These are phyloP conservation scores for Phytophthora fragariae DNA, from an alignment of 352 stramenopile genomes.

Conservation along the genomic window DNA sequence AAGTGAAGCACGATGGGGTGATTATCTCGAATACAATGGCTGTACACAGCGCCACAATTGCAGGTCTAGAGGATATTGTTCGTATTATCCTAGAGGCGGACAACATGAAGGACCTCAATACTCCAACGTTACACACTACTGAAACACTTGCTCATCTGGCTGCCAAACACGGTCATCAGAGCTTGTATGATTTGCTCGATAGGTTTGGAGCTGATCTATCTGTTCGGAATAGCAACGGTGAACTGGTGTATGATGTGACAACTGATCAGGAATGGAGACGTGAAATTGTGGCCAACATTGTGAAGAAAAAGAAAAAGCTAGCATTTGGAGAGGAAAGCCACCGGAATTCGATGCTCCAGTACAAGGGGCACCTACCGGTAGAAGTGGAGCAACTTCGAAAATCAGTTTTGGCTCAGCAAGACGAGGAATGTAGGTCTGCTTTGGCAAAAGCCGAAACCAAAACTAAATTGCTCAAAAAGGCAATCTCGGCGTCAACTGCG, in stretches of 20 bases:
- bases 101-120: slow-evolving; percentile 34
- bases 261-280: background rate
- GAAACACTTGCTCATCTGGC: slow-evolving; percentile 37
- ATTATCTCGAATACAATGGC: slow-evolving; percentile 19
- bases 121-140: slow-evolving; percentile 26
- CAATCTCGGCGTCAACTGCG: no score
- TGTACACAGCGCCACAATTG: slow-evolving; percentile 28
- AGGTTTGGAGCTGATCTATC: background rate
- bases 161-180: slow-evolving; percentile 27
- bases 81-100: slow-evolving; percentile 34
- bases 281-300: background rate
- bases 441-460: no score
- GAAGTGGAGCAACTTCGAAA: no score
- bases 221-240: background rate
- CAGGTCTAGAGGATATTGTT: slow-evolving; percentile 29
- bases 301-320: no score
- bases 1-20: background rate
- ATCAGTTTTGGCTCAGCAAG: no score
- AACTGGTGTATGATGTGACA: background rate
- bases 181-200: background rate
- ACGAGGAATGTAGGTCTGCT: no score
- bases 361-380: no score
- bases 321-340: no score
- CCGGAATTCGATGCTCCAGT: no score
- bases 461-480: no score